Conservation (phyloP, 352 stramenopile species). For the Hyaloperonospora arabidopsidis region DNA sequence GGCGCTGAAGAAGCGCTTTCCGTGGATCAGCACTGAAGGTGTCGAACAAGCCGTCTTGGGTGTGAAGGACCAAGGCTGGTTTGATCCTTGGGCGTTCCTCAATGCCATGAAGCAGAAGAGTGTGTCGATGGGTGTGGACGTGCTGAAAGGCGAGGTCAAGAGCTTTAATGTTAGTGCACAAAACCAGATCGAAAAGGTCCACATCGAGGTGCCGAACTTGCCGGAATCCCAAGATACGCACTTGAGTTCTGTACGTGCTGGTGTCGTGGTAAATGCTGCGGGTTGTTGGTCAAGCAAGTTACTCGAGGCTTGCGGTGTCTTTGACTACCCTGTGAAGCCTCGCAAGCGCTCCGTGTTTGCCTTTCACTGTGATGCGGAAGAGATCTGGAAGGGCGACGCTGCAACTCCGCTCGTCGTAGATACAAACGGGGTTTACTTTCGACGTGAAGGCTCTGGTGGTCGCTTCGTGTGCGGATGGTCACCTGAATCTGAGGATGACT, state of each 20-base stretch:
- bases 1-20: constrained; percentile 54
- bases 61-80: constrained; percentile 72
- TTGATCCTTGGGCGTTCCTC: constrained; percentile 79
- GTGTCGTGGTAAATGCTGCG: constrained; percentile 71
- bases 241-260: constrained; percentile 31
- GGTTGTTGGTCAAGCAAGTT: constrained; percentile 67
- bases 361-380: constrained; percentile 64
- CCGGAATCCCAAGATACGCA: constrained; percentile 17
- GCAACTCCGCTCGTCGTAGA: constrained; percentile 71
- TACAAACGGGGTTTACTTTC: constrained; percentile 72
- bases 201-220: constrained; percentile 32
- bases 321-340: constrained; percentile 70
- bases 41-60: constrained; percentile 55
- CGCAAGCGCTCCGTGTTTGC: constrained; percentile 76
- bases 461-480: constrained; percentile 72
- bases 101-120: constrained; percentile 69
- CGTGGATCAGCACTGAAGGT: constrained; percentile 67
- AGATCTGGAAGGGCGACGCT: constrained; percentile 61
- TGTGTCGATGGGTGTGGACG: constrained; percentile 56
- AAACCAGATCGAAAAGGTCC: constrained; percentile 56
- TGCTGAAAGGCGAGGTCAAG: constrained; percentile 64
- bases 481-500: constrained; percentile 48
- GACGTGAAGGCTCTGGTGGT: constrained; percentile 55
- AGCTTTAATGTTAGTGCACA: constrained; percentile 45
- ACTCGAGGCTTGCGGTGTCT: constrained; percentile 50